Evolutionary conservation across 2,329 filamentous ascomycete species (phyloP), one percentile per base, ranked within the genome.

Genomic region (Myrmaecium sp.): DNA sequence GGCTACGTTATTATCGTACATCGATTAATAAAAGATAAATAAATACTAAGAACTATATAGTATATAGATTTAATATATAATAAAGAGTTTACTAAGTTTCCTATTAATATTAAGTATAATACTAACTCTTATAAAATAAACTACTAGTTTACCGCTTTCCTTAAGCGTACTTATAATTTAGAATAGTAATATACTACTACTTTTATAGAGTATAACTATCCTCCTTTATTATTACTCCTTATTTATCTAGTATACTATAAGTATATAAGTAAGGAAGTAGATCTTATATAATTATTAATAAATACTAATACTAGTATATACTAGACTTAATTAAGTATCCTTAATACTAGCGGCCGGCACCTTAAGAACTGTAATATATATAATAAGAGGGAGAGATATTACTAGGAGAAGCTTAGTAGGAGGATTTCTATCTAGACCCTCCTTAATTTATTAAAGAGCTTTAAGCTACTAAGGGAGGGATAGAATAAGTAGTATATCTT

Each of bases 261-360:
- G n/a, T 23, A 23, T n/a, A 23, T 12, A 23, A 12, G 14, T 12
- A 23, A 7, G 21, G 6, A 23, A n/a, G 21, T 11, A 11, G 7
- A 6, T 23, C n/a, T 13, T 23, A 23, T 23, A 23, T 12, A 12
- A 23, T 6, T 23, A n/a, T n/a, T n/a, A n/a, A n/a, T n/a, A n/a
- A n/a, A n/a, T n/a, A n/a, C n/a, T n/a, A n/a, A n/a, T n/a, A n/a
- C n/a, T n/a, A n/a, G n/a, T n/a, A n/a, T n/a, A n/a, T n/a, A n/a
- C n/a, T n/a, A n/a, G n/a, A n/a, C n/a, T n/a, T n/a, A n/a, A n/a
- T n/a, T n/a, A n/a, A n/a, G n/a, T n/a, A n/a, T n/a, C n/a, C n/a
- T 23, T 23, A 6, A 13, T n/a, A n/a, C 14, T 23, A 23, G n/a
- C 6, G n/a, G 21, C 11, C 11, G 21, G 6, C 7, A 12, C 6